A percentile compares a stretch with the other conserved stretches of the same genome.
Conservation (phyloP, 148 eudicot species). For the Camellia lanceoleosa region DNA sequence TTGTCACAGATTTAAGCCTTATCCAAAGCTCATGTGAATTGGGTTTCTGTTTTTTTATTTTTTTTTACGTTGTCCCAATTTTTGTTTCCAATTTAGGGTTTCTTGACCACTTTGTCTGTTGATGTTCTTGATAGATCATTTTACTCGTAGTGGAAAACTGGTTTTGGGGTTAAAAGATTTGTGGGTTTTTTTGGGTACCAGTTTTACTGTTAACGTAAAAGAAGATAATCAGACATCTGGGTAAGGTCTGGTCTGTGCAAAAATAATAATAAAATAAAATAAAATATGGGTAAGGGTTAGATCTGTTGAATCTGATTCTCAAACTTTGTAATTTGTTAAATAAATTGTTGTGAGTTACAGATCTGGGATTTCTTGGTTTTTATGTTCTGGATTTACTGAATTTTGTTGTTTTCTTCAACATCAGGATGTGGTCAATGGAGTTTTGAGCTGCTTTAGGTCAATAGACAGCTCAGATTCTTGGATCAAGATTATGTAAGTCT, state of each 20-base stretch:
- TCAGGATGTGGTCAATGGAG: slow-evolving; percentile 36
- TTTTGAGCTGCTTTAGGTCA: slow-evolving; percentile 46
- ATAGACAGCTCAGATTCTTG: slow-evolving; percentile 38
- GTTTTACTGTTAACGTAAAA: neutral
- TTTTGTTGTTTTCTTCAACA: slow-evolving; percentile 24
- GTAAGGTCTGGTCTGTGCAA: neutral
- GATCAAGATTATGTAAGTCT: slow-evolving; percentile 55
- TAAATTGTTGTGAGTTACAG: neutral
- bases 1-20: neutral
- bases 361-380: slow-evolving; percentile 21
- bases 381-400: slow-evolving; percentile 21
- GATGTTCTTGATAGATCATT: neutral
- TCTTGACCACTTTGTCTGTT: slow-evolving; percentile 7
- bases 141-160: neutral
- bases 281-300: slow-evolving; percentile 19
- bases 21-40: too few relatives aligned
- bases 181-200: slow-evolving; percentile 7
- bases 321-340: neutral
- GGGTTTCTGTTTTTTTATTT: too few relatives aligned
- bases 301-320: slow-evolving; percentile 29
- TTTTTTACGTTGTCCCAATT: neutral
- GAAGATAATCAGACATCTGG: slow-evolving; percentile 13
- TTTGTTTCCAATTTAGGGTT: slow-evolving; percentile 6
- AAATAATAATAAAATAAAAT: too few relatives aligned
- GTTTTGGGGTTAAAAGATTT: slow-evolving; percentile 15